These are phyloP conservation scores for Rhizopogon roseolus DNA, from an alignment of 768 basidiomycete genomes.

Conservation along the genomic window DNA sequence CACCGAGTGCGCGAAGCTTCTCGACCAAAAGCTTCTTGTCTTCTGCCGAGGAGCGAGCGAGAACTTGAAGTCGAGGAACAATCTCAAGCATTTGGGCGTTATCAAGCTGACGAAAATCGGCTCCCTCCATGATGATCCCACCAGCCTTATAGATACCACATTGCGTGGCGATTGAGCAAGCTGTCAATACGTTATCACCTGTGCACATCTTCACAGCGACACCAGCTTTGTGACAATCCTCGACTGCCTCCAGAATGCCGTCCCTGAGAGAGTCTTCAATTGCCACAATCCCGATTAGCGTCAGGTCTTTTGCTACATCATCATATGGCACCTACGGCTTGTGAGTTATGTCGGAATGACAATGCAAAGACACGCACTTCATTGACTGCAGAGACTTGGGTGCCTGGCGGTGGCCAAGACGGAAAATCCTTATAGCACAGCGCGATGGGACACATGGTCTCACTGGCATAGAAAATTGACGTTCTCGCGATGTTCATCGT, in stretches of 20 bases:
- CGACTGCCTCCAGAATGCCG: constrained; percentile 86
- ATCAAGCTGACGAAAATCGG: constrained; percentile 78
- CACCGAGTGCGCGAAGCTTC: constrained; percentile 81
- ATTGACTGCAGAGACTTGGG: constrained; percentile 34
- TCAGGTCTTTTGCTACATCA: constrained; percentile 65
- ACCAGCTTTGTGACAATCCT: constrained; percentile 82
- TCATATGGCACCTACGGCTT: constrained; percentile 58
- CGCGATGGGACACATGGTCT: constrained; percentile 90
- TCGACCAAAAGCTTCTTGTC: constrained; percentile 95
- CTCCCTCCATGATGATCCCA: constrained; percentile 98
- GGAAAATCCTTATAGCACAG: constrained; percentile 88
- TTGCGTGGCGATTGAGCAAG: constrained; percentile 92
- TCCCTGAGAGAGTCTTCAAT: constrained; percentile 95
- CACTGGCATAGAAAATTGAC: constrained; percentile 97
- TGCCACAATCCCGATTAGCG: constrained; percentile 85
- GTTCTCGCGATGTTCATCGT: constrained; percentile 84
- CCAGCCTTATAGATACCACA: constrained; percentile 94
- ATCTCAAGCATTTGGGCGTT: constrained; percentile 72
- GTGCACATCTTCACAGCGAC: constrained; percentile 98
- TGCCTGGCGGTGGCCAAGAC: constrained; percentile 72
- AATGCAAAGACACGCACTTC: constrained; percentile 38
- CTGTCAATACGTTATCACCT: constrained; percentile 93
- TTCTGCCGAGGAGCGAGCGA: constrained; percentile 95
- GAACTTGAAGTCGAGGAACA: constrained; percentile 89
- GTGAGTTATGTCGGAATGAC: constrained; percentile 7